Evolutionary conservation across 75 land plant species (phyloP), one percentile per base, ranked within the genome.

Genomic region (Larix kaempferi): DNA sequence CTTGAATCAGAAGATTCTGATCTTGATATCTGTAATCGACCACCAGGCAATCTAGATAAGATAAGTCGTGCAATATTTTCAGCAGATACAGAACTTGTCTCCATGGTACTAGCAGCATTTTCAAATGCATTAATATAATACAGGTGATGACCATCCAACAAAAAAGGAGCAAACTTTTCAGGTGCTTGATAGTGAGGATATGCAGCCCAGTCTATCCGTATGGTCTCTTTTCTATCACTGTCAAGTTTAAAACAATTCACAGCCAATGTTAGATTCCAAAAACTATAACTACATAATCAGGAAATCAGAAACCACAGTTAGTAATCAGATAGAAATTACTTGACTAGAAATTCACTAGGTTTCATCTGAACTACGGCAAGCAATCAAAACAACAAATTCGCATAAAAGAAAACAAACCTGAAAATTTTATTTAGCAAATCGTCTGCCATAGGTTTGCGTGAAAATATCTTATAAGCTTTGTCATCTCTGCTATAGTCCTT

Each of bases 101-200:
- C 99, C 74, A 97, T 97, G 11, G 94, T 85, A 75, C 98, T 92
- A 21, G 99, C 99, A 21, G 92, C 98, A 82, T 78, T 97, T 71
- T 97, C 99, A 85, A 97, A 94, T 25, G 98, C 84, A 84, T 97
- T 97, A 33, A 92, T 78, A 72, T 97, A 97, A 79, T 97, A 94
- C 64, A 97, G 84, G 80, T 97, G 92, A 21, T 65, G 25, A n/a
- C 84, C 87, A 74, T 97, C 99, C 71, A 97, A 83, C 16, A 95
- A 74, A 64, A 92, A 85, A 17, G 93, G 91, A 27, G 99, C 95
- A 79, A 92, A 97, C 49, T 71, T 76, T 61, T 97, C 99, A 10
- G 99, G 99, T 33, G 92, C 92, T 55, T 82, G 63, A 84, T 85
- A 97, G 67, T 86, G 92, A 71, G 99, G 99, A 73, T 97, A 94